Base-by-base conservation (phyloP, 768 basidiomycete genomes). In the Tephrocybe rancida region DNA sequence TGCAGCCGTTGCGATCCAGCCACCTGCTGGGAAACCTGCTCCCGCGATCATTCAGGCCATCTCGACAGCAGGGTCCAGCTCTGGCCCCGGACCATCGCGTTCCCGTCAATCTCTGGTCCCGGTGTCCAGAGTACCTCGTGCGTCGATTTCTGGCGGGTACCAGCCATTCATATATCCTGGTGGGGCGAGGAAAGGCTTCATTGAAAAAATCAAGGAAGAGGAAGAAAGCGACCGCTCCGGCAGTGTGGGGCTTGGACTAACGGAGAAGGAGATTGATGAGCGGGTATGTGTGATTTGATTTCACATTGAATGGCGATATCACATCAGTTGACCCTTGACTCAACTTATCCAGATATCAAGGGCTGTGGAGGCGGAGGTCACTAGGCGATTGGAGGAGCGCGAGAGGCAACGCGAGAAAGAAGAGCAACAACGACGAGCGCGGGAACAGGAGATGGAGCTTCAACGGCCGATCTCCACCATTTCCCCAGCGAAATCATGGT, bases 261-360 rank as follows among this genome's bases (percentile, higher is more conserved):
- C 83, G 2, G 86, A 88, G 68, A 80, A 84, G 62, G 89, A 91
- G 44, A 87, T 91, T 56, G 86, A 91, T 56, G 86, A 86, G 30
- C 74, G 85, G 71, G 90, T 87, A 60, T n/a, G 78, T 21, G 13
- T 42, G 6, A n/a, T 44, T 10, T 30, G 30, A 35, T 29, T 18
- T 3, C 25, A 48, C 25, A 14, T 18, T 21, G 5, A 16, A 6
- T 16, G 3, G n/a, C 26, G 30, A 44, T 16, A 10, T 29, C 7
- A 26, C 29, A 30, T 30, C 16, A 48, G 35, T 25, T 42, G 45
- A 18, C 19, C 32, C 35, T 48, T 42, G 41, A 37, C 22, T 30
- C 13, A 5, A 5, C n/a, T 16, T 16, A 9, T 37, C 19, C 60
- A 88, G 88, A 90, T 92, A 50, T 82, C 86, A 43, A 82, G 75